Evolutionary conservation across 306 rosid genomes (phyloP).

Genomic region (Quercus dentata): DNA sequence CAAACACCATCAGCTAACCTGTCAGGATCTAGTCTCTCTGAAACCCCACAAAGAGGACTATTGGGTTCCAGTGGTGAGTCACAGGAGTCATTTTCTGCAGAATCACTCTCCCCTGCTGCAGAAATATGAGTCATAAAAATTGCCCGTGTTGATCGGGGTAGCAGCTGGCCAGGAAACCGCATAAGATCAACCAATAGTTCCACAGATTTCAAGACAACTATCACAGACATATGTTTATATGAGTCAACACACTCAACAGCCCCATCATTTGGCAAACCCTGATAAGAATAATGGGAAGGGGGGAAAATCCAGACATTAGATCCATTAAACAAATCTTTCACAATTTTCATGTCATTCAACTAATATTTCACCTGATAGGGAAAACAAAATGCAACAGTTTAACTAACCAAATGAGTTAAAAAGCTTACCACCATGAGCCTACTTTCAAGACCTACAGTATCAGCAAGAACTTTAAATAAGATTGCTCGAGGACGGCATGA

Average conservation of each 20-base stretch:
- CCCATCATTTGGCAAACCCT: slow-evolving; percentile 94
- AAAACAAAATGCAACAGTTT: neutral
- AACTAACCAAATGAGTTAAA: slow-evolving; percentile 18
- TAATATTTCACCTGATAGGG: neutral
- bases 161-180: slow-evolving; percentile 93
- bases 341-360: neutral
- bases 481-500: slow-evolving; percentile 94
- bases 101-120: slow-evolving; percentile 98
- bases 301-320: slow-evolving; percentile 12
- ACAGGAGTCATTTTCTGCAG: slow-evolving; percentile 99
- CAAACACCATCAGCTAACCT: slow-evolving; percentile 35
- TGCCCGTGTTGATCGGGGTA: slow-evolving; percentile 80
- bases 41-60: slow-evolving; percentile 88
- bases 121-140: slow-evolving; percentile 87
- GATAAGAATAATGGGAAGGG: slow-evolving; percentile 18
- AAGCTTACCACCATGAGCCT: slow-evolving; percentile 85
- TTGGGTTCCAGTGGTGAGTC: slow-evolving; percentile 99
- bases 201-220: slow-evolving; percentile 74
- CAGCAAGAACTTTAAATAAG: slow-evolving; percentile 91
- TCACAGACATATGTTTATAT: slow-evolving; percentile 85
- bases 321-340: slow-evolving; percentile 14
- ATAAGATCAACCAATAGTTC: slow-evolving; percentile 93
- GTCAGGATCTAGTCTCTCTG: slow-evolving; percentile 75
- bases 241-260: slow-evolving; percentile 71
- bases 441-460: slow-evolving; percentile 97